Evolutionary conservation across 805 yeast species (phyloP), one percentile per base, ranked within the genome.

Genomic region (Starmerella floricola): DNA sequence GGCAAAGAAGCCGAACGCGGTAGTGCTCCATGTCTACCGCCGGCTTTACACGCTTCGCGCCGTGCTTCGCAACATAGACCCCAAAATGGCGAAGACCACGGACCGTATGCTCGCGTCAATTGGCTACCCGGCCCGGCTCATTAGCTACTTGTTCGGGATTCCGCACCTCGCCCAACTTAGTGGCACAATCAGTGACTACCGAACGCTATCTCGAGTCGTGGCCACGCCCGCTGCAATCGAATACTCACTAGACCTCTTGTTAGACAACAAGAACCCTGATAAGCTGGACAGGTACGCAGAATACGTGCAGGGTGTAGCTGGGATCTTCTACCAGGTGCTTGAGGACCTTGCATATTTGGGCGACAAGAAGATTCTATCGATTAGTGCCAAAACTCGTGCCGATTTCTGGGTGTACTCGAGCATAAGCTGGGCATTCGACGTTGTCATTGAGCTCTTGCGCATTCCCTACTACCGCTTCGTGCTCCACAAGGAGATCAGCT

Each of bases 291-390:
- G 58, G n/a, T 35, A 36, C 15, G 51, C 59, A 23, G 59, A 61
- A 27, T 59, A 58, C 38, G 32, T 52, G 15, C 67, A 65, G 52
- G 64, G 63, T 2, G 47, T 56, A n/a, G 49, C 62, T 28, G 62
- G 61, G 31, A 44, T 61, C 12, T 34, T 51, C 16, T 66, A 63
- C 56, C 70, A 65, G 50, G 51, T 64, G 3, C 53, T 65, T 10
- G 70, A 65, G 51, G 62, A 66, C 43, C 34, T 60, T 12, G 70
- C 69, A 2, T 65, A 62, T 36, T 50, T 65, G 34, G 62, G 58
- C 18, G 44, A 56, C 34, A 64, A 66, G 51, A 56, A 56, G 29
- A 57, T 65, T 8, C 28, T 64, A n/a, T 53, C 55, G 12, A 30
- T 65, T 13, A 44, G 55, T 16, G 41, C 49, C n/a, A 37, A 40